phyloP scores from a whole-genome alignment of 2,329 filamentous ascomycete genomes.

The Xylariaceae sp. region DNA sequence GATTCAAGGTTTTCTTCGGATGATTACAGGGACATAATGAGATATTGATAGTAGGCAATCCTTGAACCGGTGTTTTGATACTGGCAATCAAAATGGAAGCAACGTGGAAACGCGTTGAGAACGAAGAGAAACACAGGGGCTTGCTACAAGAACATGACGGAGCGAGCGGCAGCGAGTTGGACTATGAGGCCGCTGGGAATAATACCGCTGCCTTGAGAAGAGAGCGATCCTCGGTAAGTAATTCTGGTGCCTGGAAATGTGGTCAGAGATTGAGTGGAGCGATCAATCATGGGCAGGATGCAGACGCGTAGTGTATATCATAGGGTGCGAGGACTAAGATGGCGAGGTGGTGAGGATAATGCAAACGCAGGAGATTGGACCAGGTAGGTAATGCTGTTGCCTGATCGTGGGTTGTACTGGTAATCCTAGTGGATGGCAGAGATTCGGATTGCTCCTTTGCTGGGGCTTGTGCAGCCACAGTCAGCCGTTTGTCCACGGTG shows the following conservation, averaged over 20 bases:
- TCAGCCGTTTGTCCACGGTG: too few species aligned
- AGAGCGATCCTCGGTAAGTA: slow-evolving; percentile 7
- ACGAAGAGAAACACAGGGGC: not conserved
- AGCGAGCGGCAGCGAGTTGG: not conserved
- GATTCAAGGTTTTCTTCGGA: not conserved
- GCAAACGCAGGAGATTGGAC: not conserved
- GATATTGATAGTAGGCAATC: not conserved
- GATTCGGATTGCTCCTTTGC: too few species aligned
- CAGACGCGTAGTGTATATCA: not conserved
- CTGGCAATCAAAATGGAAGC: not conserved
- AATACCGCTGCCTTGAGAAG: slow-evolving; percentile 21
- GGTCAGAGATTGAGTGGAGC: slow-evolving; percentile 5
- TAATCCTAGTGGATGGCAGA: not conserved
- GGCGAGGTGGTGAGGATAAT: not conserved
- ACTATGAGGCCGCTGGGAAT: not conserved
- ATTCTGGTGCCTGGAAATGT: slow-evolving; percentile 21
- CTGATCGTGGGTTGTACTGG: too few species aligned
- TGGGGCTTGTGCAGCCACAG: too few species aligned
- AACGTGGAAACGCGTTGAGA: not conserved
- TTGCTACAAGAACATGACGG: not conserved
- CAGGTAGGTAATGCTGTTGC: slow-evolving; percentile 17
- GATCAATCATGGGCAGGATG: not conserved
- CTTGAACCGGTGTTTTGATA: slow-evolving; percentile 4
- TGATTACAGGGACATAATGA: not conserved
- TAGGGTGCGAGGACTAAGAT: not conserved